phyloP scores from a whole-genome alignment of 176 grass and related monocot genomes.

The Bothriochloa decipiens region DNA sequence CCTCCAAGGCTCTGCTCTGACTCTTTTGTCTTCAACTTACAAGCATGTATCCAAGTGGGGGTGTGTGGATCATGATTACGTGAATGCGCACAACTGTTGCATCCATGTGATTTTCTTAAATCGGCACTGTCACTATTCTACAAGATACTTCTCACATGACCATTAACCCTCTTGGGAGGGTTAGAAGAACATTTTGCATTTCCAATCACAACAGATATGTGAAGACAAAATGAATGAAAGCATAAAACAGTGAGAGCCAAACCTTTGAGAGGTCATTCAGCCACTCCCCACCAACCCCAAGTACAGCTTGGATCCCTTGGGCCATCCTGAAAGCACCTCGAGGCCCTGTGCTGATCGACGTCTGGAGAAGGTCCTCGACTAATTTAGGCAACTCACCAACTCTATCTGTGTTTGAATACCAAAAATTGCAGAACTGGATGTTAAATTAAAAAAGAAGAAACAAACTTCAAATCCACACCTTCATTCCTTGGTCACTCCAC shows the following conservation, averaged over 20 bases:
- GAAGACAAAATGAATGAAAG: not conserved
- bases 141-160: not conserved
- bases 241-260: slow-evolving; percentile 17
- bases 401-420: slow-evolving; percentile 57
- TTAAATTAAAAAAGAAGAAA: not conserved
- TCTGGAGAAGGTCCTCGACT: slow-evolving; percentile 89
- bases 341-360: slow-evolving; percentile 87
- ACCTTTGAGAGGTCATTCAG: slow-evolving; percentile 89
- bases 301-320: slow-evolving; percentile 86
- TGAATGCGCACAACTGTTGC: not conserved
- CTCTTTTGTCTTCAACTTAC: slow-evolving; percentile 12
- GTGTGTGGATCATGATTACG: not conserved
- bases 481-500: not conserved
- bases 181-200: not conserved
- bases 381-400: slow-evolving; percentile 79
- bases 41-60: not conserved
- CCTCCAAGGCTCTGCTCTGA: not conserved
- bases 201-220: not conserved
- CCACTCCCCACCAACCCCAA: slow-evolving; percentile 90
- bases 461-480: not conserved
- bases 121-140: not conserved
- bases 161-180: not conserved
- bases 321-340: slow-evolving; percentile 79
- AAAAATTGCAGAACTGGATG: not conserved
- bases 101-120: not conserved